Conservation (phyloP, 805 yeast genomes). For the Starmerella stellata region DNA sequence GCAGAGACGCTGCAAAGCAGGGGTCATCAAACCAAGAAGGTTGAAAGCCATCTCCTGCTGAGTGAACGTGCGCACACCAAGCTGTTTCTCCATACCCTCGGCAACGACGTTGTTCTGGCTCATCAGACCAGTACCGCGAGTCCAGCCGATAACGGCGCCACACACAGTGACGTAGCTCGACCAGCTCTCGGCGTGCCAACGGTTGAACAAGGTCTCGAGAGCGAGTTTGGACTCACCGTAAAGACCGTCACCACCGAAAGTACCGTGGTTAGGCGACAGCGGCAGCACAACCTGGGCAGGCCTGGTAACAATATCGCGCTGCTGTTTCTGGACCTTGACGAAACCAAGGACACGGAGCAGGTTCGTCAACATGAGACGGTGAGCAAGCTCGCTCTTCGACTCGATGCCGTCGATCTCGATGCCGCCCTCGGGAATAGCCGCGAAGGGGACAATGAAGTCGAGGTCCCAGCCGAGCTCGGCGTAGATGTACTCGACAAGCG, state of each 20-base stretch:
- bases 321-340: conserved; percentile 66
- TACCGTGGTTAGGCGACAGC: conserved; percentile 96
- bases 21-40: conserved; percentile 80
- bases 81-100: conserved; percentile 74
- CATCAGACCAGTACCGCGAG: conserved; percentile 99
- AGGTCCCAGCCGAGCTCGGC: conserved; percentile 87
- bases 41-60: conserved; percentile 99
- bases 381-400: conserved; percentile 93
- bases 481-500: conserved; percentile 70
- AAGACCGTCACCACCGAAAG: conserved; percentile 94
- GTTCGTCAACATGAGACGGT: conserved; percentile 95
- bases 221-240: conserved; percentile 95
- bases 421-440: conserved; percentile 98
- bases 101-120: conserved; percentile 92
- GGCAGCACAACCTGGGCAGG: conserved; percentile 97
- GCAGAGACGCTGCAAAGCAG: conserved; percentile 65
- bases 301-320: conserved; percentile 68
- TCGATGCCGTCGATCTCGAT: conserved; percentile 83
- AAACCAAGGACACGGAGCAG: conserved; percentile 79
- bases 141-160: conserved; percentile 99
- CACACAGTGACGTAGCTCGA: conserved; percentile 80
- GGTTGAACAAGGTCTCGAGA: conserved; percentile 88
- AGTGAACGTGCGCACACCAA: conserved; percentile 94
- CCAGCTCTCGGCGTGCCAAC: conserved; percentile 99
- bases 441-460: conserved; percentile 91